These are phyloP conservation scores for Microthyrium microscopicum DNA, from an alignment of 2,329 filamentous ascomycete species.

Conservation along the genomic window DNA sequence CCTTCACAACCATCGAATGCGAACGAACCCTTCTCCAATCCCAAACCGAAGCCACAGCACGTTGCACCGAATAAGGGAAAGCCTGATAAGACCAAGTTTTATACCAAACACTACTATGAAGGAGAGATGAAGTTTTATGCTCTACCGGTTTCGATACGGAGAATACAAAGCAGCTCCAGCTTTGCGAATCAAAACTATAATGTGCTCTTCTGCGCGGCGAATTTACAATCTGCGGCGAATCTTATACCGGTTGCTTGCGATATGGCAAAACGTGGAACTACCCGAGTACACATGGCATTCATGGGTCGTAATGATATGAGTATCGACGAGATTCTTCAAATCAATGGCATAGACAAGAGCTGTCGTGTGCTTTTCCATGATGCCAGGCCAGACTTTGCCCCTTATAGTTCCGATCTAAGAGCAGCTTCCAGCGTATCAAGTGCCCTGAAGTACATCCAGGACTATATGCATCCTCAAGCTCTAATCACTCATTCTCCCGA, in stretches of 20 bases:
- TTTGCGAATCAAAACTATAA: constrained; percentile 42
- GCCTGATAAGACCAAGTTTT: constrained; percentile 11
- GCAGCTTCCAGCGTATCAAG: constrained; percentile 47
- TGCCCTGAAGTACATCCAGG: constrained; percentile 54
- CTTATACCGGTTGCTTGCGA: constrained; percentile 72
- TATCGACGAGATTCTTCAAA: constrained; percentile 38
- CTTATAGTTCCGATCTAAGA: constrained; percentile 51
- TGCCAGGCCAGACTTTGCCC: constrained; percentile 58
- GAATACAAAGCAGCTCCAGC: constrained; percentile 28
- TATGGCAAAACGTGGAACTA: constrained; percentile 56
- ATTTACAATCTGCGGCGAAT: constrained; percentile 51
- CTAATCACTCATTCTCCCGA: constrained; percentile 53
- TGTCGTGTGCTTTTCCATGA: constrained; percentile 57
- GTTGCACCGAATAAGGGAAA: constrained; percentile 10
- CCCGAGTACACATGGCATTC: constrained; percentile 66
- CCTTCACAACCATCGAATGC: constrained; percentile 8
- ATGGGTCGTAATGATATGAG: constrained; percentile 55
- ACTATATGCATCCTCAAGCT: constrained; percentile 61
- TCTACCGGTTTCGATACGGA: constrained; percentile 45
- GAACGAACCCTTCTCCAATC: constrained; percentile 14
- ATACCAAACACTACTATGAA: constrained; percentile 36
- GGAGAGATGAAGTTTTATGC: constrained; percentile 54
- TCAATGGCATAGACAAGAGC: constrained; percentile 60
- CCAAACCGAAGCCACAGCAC: too few species aligned
- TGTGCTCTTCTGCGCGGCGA: constrained; percentile 65